Percentiles rank a stretch among this genome's conserved stretches.
These are phyloP conservation scores for Nitzschia putrida DNA, from an alignment of 108 stramenopile genomes.

Conservation along the genomic window DNA sequence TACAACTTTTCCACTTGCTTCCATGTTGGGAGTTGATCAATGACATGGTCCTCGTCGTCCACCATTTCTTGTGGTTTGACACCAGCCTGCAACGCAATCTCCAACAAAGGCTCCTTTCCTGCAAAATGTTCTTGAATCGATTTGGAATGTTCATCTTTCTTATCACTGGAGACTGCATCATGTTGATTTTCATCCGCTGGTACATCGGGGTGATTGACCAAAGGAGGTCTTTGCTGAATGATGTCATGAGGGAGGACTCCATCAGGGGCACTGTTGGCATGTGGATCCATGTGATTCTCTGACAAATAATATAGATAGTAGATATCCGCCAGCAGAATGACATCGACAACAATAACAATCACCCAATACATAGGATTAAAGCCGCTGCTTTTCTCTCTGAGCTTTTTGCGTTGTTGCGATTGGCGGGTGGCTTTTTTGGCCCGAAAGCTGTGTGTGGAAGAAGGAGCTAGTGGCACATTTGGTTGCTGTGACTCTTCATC, in stretches of 20 bases:
- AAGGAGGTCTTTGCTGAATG: background rate
- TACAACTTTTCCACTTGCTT: conserved; percentile 50
- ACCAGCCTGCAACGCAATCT: conserved; percentile 27
- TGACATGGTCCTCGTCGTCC: conserved; percentile 11
- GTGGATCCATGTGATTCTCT: too few species aligned
- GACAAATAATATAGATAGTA: background rate
- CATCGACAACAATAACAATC: background rate
- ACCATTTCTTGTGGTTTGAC: conserved; percentile 1
- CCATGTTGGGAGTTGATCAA: conserved; percentile 44
- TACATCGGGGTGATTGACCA: background rate
- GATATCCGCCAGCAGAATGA: background rate
- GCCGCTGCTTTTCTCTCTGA: background rate
- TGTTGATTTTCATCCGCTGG: background rate
- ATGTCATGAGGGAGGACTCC: background rate
- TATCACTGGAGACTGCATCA: background rate
- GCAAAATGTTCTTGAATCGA: background rate
- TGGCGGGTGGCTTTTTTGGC: too few species aligned
- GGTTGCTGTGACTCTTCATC: too few species aligned
- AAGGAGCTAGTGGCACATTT: too few species aligned
- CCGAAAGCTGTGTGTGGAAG: too few species aligned
- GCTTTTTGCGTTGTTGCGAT: background rate
- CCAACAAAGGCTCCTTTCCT: conserved; percentile 29
- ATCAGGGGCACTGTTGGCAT: background rate
- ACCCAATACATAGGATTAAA: background rate
- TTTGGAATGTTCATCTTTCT: background rate